Conservation (phyloP, 208 protist species). For the Acanthamoeba healyi region DNA sequence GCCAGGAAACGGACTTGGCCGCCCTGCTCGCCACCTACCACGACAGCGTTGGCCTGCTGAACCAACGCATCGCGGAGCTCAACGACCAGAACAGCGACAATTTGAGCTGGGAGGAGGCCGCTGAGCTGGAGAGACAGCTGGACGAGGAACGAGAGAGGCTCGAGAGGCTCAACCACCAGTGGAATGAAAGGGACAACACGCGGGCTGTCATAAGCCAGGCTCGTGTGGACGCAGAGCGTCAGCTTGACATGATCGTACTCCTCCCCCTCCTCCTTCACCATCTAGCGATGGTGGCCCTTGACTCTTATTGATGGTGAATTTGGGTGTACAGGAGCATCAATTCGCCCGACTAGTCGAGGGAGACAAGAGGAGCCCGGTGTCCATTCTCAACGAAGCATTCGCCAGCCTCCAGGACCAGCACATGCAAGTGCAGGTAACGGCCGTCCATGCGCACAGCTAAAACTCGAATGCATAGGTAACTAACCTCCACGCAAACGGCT, state of each 20-base stretch:
- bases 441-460: background rate
- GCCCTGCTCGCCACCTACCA: constrained; percentile 14
- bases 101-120: constrained; percentile 48
- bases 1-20: background rate
- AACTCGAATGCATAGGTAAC: background rate
- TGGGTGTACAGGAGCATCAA: constrained; percentile 14
- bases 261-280: background rate
- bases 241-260: background rate
- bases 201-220: background rate
- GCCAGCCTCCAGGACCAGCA: background rate
- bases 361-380: background rate
- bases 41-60: background rate
- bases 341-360: background rate
- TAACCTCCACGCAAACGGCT: background rate
- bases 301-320: background rate
- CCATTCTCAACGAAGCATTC: constrained; percentile 12
- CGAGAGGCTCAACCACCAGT: background rate
- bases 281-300: background rate
- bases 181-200: constrained; percentile 24
- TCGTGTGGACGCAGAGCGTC: background rate
- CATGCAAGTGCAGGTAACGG: constrained; percentile 35
- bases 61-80: constrained; percentile 29
- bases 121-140: constrained; percentile 9
- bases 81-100: constrained; percentile 37
- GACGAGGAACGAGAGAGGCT: constrained; percentile 19